phyloP scores from a whole-genome alignment of 2,329 filamentous ascomycete genomes.

The Aspergillus bombycis region DNA sequence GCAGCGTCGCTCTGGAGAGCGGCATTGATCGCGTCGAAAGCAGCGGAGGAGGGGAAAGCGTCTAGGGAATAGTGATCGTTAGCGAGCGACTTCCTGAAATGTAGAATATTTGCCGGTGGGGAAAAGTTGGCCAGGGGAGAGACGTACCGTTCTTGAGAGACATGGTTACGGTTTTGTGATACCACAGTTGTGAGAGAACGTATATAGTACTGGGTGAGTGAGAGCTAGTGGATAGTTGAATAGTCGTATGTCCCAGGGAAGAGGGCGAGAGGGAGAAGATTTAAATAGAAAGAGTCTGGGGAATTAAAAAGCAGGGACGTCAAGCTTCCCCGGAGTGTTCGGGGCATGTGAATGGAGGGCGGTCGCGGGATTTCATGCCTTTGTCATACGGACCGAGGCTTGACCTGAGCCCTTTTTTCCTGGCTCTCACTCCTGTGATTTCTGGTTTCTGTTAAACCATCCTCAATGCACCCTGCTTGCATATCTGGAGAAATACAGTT shows the following conservation, averaged over 20 bases:
- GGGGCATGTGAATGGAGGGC: slow-evolving; percentile 25
- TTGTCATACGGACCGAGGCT: slow-evolving; percentile 22
- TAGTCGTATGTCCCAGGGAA: background rate
- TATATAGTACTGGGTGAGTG: slow-evolving; percentile 3
- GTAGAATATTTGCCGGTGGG: background rate
- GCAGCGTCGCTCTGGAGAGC: slow-evolving; percentile 69
- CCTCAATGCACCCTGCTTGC: background rate
- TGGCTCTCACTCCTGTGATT: slow-evolving; percentile 9
- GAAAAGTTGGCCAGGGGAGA: too few species aligned
- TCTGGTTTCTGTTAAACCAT: background rate
- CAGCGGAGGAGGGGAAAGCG: slow-evolving; percentile 84
- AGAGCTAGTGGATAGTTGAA: slow-evolving; percentile 5
- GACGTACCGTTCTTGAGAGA: slow-evolving; percentile 71
- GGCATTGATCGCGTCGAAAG: slow-evolving; percentile 84
- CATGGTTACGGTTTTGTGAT: slow-evolving; percentile 54
- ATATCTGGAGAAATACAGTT: background rate
- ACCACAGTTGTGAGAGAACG: background rate
- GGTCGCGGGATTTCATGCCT: slow-evolving; percentile 11
- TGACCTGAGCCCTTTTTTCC: background rate
- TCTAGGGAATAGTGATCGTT: slow-evolving; percentile 50
- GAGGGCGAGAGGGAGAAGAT: slow-evolving; percentile 6
- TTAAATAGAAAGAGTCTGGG: slow-evolving; percentile 10
- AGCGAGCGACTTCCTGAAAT: slow-evolving; percentile 1
- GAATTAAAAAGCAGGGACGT: slow-evolving; percentile 23
- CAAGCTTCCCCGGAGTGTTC: slow-evolving; percentile 26